Evolutionary conservation across 352 stramenopile species (phyloP).

Genomic region (Thalassiosira mediterranea): DNA sequence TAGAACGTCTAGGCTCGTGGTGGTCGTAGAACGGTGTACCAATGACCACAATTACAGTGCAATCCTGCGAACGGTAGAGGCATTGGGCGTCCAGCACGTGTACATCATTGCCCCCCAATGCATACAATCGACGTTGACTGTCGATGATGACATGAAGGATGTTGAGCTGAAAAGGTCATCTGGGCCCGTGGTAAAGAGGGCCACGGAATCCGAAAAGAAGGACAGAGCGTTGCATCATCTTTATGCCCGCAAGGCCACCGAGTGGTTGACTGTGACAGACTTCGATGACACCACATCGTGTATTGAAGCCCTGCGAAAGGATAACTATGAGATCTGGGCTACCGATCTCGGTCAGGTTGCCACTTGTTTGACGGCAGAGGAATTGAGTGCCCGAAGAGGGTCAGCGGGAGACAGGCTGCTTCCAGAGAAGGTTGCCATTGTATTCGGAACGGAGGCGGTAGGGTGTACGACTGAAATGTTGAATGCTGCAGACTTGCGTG

Average conservation of each 20-base stretch:
- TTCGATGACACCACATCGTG: slow-evolving; percentile 88
- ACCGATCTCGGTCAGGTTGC: slow-evolving; percentile 89
- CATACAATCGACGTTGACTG: slow-evolving; percentile 45
- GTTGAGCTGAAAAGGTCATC: slow-evolving; percentile 27
- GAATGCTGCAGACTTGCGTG: slow-evolving; percentile 85
- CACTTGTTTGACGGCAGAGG: slow-evolving; percentile 63
- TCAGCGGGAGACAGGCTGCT: slow-evolving; percentile 58
- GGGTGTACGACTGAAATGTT: slow-evolving; percentile 91
- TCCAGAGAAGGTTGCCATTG: slow-evolving; percentile 89
- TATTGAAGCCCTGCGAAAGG: slow-evolving; percentile 80
- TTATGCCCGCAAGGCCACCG: slow-evolving; percentile 78
- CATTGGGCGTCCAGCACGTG: slow-evolving; percentile 92
- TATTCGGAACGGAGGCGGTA: slow-evolving; percentile 92
- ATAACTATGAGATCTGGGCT: slow-evolving; percentile 88
- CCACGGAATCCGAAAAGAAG: slow-evolving; percentile 60
- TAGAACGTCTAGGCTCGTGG: slow-evolving; percentile 64
- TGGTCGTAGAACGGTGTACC: slow-evolving; percentile 75
- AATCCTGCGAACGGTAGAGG: slow-evolving; percentile 80
- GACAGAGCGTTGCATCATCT: slow-evolving; percentile 72
- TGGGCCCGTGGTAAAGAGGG: slow-evolving; percentile 32
- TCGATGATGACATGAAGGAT: slow-evolving; percentile 29
- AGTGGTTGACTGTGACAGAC: slow-evolving; percentile 89
- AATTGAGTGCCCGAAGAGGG: slow-evolving; percentile 10
- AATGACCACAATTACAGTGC: slow-evolving; percentile 82
- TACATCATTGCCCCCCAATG: slow-evolving; percentile 81